Evolutionary conservation across 345 rosid genomes (phyloP), one percentile per base, ranked within the genome.

Genomic region (Murraya paniculata): DNA sequence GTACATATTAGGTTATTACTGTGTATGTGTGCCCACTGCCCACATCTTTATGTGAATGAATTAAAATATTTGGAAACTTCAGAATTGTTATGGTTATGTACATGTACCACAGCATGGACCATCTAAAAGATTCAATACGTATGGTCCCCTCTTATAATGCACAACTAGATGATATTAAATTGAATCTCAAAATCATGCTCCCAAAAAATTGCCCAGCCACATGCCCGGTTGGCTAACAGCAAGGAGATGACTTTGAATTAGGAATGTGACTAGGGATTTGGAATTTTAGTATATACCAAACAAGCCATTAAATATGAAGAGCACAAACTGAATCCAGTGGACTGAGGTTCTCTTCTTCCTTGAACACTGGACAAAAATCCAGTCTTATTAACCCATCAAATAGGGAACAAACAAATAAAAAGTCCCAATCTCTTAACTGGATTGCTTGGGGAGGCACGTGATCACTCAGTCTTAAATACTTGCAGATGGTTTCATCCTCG

Each of bases 401-500:
- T 18, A 16, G 58, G 22, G 41, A 65, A 39, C 16, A 83, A 30
- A 55, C 10, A 45, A 71, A 41, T 9, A 10, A 39, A 14, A 38
- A 9, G 84, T 81, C 86, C 65, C 81, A 77, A 74, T 83, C 83
- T 74, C 75, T 68, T 68, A 39, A 21, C 80, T 78, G 84, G 75
- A 84, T 31, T 57, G 72, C 80, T 66, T 76, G 70, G 55, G 76
- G 74, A 69, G 33, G 71, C 80, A 78, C 67, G 78, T 78, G 82
- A 83, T 45, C 50, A 2, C n/a, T 36, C 75, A 35, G 33, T 35
- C 53, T 36, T 57, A 6, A n/a, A 5, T 39, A 68, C 62, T 73
- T 41, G 30, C 81, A 50, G 64, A 71, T 77, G 79, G 19, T 41
- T 81, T 73, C 53, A 81, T 84, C 82, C 78, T n/a, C 75, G 56